Evolutionary conservation across 371 early-diverging fungal species (phyloP), one percentile per base, ranked within the genome.

Genomic region (Mortierella sp.): DNA sequence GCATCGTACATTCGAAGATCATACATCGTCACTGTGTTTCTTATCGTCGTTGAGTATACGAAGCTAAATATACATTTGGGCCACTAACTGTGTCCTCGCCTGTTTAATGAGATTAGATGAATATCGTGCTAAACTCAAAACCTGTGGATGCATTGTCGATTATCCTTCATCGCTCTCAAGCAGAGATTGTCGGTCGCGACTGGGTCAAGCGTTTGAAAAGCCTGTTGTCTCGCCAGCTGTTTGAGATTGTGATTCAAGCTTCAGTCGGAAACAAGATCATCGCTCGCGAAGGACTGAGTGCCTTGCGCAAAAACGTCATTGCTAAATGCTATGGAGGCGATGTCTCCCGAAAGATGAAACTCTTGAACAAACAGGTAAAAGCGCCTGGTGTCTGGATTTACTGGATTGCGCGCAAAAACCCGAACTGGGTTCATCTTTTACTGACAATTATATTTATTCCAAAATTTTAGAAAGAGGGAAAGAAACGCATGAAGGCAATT

Each of bases 321-420:
- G 97, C 97, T 22, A 97, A 97, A 89, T 95, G 94, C 67, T 97
- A 97, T 83, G 97, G 97, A 54, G 96, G 96, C 28, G 97, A 97
- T 87, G 92, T 94, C n/a, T 94, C 96, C 0, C 87, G 97, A 22
- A 96, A 96, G 78, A 95, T 95, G 95, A 97, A 97, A 78, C 86
- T 97, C 30, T 75, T 97, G 63, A 93, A 96, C 63, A 94, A 93
- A 68, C 95, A 95, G 79, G 79, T 67, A 67, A 32, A 65, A 3
- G 20, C 20, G 43, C 5, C 43, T 11, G 16, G 11, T 3, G 43
- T 11, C 16, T 43, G 43, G 43, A 8, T 16, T 43, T 14, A 16
- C 43, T 43, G 43, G 14, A 43, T 35, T 35, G 35, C 6, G 35
- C 35, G 35, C 26, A 32, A n/a, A 5, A 18, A 5, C 8, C 0